Base-by-base conservation (phyloP, 2,329 filamentous ascomycete genomes). In the Ophiostoma himal-ulmi region DNA sequence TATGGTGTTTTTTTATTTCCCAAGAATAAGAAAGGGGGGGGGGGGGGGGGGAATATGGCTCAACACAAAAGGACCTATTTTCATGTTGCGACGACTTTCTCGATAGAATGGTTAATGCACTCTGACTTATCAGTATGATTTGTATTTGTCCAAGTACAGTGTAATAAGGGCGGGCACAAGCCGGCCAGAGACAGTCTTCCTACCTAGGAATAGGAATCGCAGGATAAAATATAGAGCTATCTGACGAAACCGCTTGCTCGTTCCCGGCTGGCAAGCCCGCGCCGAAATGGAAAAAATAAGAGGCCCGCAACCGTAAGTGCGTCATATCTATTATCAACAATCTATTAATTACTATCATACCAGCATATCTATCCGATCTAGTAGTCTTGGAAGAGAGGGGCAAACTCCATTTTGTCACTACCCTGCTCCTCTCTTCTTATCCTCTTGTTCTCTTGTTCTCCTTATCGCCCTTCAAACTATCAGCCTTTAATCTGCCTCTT, bases 301-400 rank as follows among this genome's bases (percentile, higher is more conserved):
- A n/a, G 14, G 17, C 34, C 60, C 60, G 60, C 20, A 65, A 22
- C 30, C 60, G 37, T 26, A 30, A 62, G 62, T 65, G 62, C 62
- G 62, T 65, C 62, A 65, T 65, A 65, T 65, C 36, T 13, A 65
- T 65, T 65, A 65, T 39, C 62, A 65, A 64, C 36, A n/a, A 37
- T 64, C 60, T 64, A 60, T 7, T 26, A 13, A 14, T 11, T 30
- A 30, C 26, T 60, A 60, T 57, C 52, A 57, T 2, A 22, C 48
- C n/a, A 60, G n/a, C 54, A 60, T 26, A 48, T n/a, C 54, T 22
- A 20, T 57, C 10, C 52, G 5, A 62, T 62, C 26, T 65, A 7
- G 60, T 26, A 6, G 57, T 62, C 57, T 62, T 62, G 57, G 26
- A 34, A 62, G 22, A 62, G 57, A 62, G 57, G 57, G 57, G 57